These are phyloP conservation scores for Colletotrichum kahawae DNA, from an alignment of 2,329 filamentous ascomycete genomes.

Conservation along the genomic window DNA sequence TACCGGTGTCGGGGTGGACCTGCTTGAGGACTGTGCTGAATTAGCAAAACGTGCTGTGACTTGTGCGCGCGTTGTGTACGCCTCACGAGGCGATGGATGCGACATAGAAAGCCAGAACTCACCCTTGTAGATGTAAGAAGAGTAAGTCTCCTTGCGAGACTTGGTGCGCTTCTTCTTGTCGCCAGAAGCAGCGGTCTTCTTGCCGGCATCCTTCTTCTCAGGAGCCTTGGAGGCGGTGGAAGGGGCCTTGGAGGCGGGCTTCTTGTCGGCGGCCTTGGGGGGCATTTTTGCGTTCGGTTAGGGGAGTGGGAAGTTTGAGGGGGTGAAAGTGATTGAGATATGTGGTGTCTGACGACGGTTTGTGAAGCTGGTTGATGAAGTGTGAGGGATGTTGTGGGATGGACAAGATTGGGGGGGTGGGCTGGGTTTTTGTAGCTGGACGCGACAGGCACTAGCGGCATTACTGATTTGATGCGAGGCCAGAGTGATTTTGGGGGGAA, in stretches of 20 bases:
- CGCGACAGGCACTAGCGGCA: constrained; percentile 52
- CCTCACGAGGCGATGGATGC: not conserved
- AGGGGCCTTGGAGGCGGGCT: constrained; percentile 97
- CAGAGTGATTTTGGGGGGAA: constrained; percentile 32
- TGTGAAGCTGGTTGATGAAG: constrained; percentile 36
- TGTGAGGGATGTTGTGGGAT: constrained; percentile 51
- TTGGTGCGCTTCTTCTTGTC: constrained; percentile 99
- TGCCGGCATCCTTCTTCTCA: constrained; percentile 99
- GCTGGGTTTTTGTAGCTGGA: constrained; percentile 66
- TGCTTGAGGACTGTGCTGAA: constrained; percentile 87
- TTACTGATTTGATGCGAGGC: constrained; percentile 58
- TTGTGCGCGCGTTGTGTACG: not conserved
- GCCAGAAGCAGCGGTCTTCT: constrained; percentile 96
- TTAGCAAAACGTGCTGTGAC: constrained; percentile 29
- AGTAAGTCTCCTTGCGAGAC: constrained; percentile 99
- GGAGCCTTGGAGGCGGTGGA: constrained; percentile 71
- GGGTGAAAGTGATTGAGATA: not conserved
- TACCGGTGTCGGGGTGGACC: constrained; percentile 99
- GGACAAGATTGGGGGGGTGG: constrained; percentile 53
- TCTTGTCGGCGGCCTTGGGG: constrained; percentile 99
- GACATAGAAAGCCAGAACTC: not conserved
- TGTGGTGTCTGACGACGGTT: constrained; percentile 27
- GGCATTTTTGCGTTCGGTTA: constrained; percentile 72
- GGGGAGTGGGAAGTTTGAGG: constrained; percentile 3
- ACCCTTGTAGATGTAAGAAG: constrained; percentile 99